phyloP scores from a whole-genome alignment of 495 filamentous ascomycete species.

The Penicillium salamii region DNA sequence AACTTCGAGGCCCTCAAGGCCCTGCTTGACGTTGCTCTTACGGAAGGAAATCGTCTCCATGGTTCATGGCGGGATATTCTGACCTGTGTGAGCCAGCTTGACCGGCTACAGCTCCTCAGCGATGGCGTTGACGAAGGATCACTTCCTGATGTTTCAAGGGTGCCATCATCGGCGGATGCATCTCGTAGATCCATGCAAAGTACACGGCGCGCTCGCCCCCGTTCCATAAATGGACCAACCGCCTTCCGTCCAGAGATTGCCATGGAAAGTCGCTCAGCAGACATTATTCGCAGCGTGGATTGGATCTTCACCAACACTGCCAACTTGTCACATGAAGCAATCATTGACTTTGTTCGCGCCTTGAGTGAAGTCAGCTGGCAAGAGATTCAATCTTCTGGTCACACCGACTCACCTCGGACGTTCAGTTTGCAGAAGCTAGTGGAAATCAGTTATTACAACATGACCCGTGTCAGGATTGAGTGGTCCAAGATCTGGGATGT shows the following conservation, averaged over 20 bases:
- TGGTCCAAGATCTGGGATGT: slow-evolving; percentile 98
- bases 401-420: slow-evolving; percentile 89
- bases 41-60: slow-evolving; percentile 84
- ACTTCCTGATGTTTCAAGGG: slow-evolving; percentile 88
- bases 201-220: slow-evolving; percentile 58
- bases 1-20: slow-evolving; percentile 92
- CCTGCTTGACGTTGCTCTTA: slow-evolving; percentile 85
- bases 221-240: slow-evolving; percentile 60
- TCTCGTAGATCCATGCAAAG: slow-evolving; percentile 69
- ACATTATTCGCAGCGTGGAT: slow-evolving; percentile 90
- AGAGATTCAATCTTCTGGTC: slow-evolving; percentile 94
- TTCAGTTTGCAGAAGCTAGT: slow-evolving; percentile 98
- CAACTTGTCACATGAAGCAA: slow-evolving; percentile 88
- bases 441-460: slow-evolving; percentile 99
- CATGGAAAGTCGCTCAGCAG: slow-evolving; percentile 84
- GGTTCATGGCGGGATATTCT: slow-evolving; percentile 93
- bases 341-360: slow-evolving; percentile 94
- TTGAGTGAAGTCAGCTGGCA: slow-evolving; percentile 98
- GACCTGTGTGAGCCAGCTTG: slow-evolving; percentile 93
- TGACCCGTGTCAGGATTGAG: slow-evolving; percentile 96
- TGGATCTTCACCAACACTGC: slow-evolving; percentile 94
- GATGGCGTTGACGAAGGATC: slow-evolving; percentile 90
- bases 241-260: slow-evolving; percentile 83
- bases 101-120: slow-evolving; percentile 91
- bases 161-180: slow-evolving; percentile 49